phyloP scores from a whole-genome alignment of 2,329 filamentous ascomycete species.

The Colletotrichum lupini region DNA sequence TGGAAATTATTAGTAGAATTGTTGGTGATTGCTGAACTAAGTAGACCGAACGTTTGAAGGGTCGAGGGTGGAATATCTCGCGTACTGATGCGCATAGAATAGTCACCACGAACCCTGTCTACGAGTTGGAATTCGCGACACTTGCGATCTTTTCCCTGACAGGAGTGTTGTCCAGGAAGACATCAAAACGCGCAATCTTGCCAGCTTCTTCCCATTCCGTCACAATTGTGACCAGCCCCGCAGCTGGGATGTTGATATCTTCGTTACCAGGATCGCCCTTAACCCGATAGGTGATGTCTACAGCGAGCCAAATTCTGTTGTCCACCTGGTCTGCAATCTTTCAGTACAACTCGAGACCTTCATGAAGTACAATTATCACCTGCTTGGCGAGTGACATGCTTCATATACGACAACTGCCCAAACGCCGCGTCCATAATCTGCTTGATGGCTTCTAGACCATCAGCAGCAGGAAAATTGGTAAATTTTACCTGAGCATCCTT shows the following conservation, averaged over 20 bases:
- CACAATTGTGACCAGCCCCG: background rate
- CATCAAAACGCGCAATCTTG: constrained; percentile 6
- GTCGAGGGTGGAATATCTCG: too few relatives aligned
- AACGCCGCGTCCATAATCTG: background rate
- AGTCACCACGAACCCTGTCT: too few relatives aligned
- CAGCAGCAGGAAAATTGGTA: background rate
- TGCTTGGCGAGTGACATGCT: background rate
- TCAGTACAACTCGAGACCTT: background rate
- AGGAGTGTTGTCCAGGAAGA: constrained; percentile 4
- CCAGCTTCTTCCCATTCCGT: constrained; percentile 9
- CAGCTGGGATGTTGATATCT: background rate
- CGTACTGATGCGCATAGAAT: too few relatives aligned
- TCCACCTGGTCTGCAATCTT: constrained; percentile 2
- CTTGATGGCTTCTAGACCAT: constrained; percentile 7
- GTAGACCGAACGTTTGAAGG: too few relatives aligned
- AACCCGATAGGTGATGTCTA: background rate
- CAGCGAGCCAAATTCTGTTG: background rate
- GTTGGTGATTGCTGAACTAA: too few relatives aligned
- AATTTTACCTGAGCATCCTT: background rate
- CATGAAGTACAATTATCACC: background rate
- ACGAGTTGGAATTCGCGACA: background rate
- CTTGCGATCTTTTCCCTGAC: background rate
- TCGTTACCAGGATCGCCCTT: background rate
- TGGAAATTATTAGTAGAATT: too few relatives aligned
- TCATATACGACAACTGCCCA: constrained; percentile 9